Conservation (phyloP, 345 rosid genomes). For the Citrus hindsii region DNA sequence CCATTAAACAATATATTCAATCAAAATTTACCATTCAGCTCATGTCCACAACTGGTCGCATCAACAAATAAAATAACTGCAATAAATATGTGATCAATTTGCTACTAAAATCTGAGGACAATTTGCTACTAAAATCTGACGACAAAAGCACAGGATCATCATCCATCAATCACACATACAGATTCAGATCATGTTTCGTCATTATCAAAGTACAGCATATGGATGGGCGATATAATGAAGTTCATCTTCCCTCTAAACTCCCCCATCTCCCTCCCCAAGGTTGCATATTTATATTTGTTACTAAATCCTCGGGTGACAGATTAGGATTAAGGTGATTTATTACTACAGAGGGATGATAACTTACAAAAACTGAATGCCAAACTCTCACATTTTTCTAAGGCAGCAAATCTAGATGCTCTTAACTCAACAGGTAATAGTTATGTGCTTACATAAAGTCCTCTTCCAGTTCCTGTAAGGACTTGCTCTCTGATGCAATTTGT, state of each 20-base stretch:
- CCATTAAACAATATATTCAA: neutral
- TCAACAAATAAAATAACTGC: neutral
- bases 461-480: slow-evolving; percentile 91
- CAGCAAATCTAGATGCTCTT: slow-evolving; percentile 16
- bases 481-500: slow-evolving; percentile 74
- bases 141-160: neutral
- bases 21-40: neutral
- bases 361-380: slow-evolving; percentile 11
- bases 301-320: neutral
- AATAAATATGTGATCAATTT: neutral
- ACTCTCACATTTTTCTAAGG: slow-evolving; percentile 20
- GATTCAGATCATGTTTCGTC: too few species aligned
- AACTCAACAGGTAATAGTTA: neutral
- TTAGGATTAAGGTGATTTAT: slow-evolving; percentile 15
- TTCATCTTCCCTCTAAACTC: slow-evolving; percentile 11
- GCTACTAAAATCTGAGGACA: neutral
- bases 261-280: slow-evolving; percentile 1
- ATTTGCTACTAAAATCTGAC: neutral
- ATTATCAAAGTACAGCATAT: slow-evolving; percentile 5
- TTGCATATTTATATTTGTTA: neutral
- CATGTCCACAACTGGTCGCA: neutral
- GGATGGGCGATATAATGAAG: slow-evolving; percentile 6
- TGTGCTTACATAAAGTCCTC: slow-evolving; percentile 86
- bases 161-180: neutral
- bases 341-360: slow-evolving; percentile 22